A percentile compares a stretch with the other conserved stretches of the same genome.
Conservation (phyloP, 352 stramenopile genomes). For the Globisporangium acanthophoron region DNA sequence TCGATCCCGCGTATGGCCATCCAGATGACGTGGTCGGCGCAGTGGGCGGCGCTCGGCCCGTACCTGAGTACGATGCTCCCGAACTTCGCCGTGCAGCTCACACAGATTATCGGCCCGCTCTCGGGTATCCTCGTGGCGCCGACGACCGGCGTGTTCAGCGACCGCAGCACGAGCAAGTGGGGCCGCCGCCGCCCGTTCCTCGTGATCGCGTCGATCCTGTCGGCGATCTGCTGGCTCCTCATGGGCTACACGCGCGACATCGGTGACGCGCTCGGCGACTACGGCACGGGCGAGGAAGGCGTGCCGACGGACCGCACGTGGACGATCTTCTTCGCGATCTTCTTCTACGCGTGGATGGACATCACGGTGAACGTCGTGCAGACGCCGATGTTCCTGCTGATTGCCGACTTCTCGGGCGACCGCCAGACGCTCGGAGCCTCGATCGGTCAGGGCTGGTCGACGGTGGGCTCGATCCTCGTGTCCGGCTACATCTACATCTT, state of each 20-base stretch:
- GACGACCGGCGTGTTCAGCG: slow-evolving; percentile 17
- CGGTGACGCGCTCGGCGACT: slow-evolving; percentile 7
- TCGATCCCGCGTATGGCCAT: slow-evolving; percentile 65
- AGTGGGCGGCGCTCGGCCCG: slow-evolving; percentile 65
- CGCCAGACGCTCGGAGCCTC: slow-evolving; percentile 24
- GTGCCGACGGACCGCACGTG: not conserved
- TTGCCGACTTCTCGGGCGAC: slow-evolving; percentile 12
- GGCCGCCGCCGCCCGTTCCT: slow-evolving; percentile 21
- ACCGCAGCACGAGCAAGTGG: slow-evolving; percentile 9
- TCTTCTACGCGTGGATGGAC: slow-evolving; percentile 1
- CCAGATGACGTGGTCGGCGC: slow-evolving; percentile 73
- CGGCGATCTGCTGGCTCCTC: slow-evolving; percentile 18
- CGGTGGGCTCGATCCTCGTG: slow-evolving; percentile 23
- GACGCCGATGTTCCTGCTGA: not conserved
- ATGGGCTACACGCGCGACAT: slow-evolving; percentile 22
- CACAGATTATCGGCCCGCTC: not conserved
- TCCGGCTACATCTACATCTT: slow-evolving; percentile 26
- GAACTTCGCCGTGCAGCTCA: slow-evolving; percentile 53
- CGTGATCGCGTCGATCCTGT: slow-evolving; percentile 9
- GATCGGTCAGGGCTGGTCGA: slow-evolving; percentile 22
- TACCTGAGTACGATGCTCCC: slow-evolving; percentile 67
- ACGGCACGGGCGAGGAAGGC: not conserved
- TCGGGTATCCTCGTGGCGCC: not conserved
- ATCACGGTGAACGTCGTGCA: not conserved
- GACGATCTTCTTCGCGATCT: slow-evolving; percentile 39